A percentile compares a stretch with the other conserved stretches of the same genome.
Evolutionary conservation across 2,329 filamentous ascomycete species (phyloP).

Genomic region (Penicillium sp.): DNA sequence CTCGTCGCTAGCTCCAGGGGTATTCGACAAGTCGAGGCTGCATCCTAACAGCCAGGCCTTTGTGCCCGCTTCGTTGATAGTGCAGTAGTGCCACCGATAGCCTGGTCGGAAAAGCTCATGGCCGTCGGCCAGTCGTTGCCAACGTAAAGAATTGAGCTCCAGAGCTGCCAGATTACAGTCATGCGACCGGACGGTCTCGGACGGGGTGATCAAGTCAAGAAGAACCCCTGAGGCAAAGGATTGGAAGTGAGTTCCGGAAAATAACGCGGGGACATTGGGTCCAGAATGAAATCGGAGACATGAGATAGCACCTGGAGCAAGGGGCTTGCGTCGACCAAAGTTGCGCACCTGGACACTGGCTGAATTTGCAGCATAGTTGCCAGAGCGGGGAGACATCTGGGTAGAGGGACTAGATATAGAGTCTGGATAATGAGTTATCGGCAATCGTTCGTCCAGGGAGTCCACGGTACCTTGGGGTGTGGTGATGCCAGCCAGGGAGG

Average conservation of each 20-base stretch:
- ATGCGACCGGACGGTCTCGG: constrained; percentile 78
- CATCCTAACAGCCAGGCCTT: constrained; percentile 97
- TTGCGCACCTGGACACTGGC: constrained; percentile 61
- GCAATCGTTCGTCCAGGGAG: constrained; percentile 32
- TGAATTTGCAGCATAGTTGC: constrained; percentile 71
- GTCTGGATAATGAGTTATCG: constrained; percentile 41
- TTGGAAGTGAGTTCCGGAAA: constrained; percentile 91
- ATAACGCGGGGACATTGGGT: constrained; percentile 80
- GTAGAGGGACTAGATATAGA: constrained; percentile 35
- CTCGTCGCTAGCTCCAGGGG: constrained; percentile 71
- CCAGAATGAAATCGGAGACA: constrained; percentile 88
- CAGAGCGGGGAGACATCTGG: constrained; percentile 40
- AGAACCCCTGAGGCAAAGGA: constrained; percentile 90
- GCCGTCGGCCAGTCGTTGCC: constrained; percentile 93
- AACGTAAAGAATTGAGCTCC: constrained; percentile 81
- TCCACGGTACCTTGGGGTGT: constrained; percentile 60
- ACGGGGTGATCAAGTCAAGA: constrained; percentile 91
- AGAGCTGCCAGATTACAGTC: constrained; percentile 90
- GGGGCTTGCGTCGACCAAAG: constrained; percentile 50
- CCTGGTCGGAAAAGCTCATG: constrained; percentile 87
- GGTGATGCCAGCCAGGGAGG: constrained; percentile 71
- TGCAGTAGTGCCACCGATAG: constrained; percentile 99
- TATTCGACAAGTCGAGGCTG: constrained; percentile 70
- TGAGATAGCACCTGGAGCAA: constrained; percentile 84
- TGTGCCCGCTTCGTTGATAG: constrained; percentile 90